Evolutionary conservation across 2,329 filamentous ascomycete species (phyloP).

Genomic region (Trichocomaceae sp.): DNA sequence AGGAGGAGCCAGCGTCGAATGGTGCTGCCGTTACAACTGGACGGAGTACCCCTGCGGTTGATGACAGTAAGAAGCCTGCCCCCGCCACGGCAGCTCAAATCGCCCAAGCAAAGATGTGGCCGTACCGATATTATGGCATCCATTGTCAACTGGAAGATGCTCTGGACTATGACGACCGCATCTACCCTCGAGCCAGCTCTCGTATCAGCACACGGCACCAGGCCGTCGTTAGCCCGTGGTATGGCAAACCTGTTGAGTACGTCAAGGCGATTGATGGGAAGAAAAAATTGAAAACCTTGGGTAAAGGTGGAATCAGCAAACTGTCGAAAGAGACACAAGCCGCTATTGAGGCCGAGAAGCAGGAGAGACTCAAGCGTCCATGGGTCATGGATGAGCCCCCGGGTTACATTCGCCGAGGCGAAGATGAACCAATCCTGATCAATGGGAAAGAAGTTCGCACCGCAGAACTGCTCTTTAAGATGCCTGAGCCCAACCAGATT

Average conservation of each 20-base stretch:
- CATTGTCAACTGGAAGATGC: constrained; percentile 95
- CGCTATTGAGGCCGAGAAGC: constrained; percentile 73
- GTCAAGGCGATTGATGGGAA: constrained; percentile 84
- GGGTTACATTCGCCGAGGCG: constrained; percentile 78
- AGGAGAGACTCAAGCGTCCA: constrained; percentile 70
- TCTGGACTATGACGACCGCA: constrained; percentile 92
- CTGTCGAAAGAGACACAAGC: constrained; percentile 72
- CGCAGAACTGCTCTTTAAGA: constrained; percentile 69
- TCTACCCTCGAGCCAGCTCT: constrained; percentile 92
- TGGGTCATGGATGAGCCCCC: constrained; percentile 89
- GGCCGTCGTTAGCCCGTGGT: constrained; percentile 77
- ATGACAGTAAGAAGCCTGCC: constrained; percentile 48
- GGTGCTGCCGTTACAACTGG: constrained; percentile 50
- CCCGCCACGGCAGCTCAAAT: constrained; percentile 76
- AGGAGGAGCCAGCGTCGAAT: constrained; percentile 55
- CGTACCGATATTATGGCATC: constrained; percentile 89
- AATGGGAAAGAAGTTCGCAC: constrained; percentile 68
- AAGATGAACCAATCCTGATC: constrained; percentile 58
- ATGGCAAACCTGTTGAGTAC: constrained; percentile 77
- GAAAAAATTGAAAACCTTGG: constrained; percentile 58
- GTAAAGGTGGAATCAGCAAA: constrained; percentile 68
- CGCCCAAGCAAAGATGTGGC: constrained; percentile 90
- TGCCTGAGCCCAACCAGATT: constrained; percentile 52
- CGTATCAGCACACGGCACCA: constrained; percentile 87
- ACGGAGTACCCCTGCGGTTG: constrained; percentile 56